Evolutionary conservation across 2,329 filamentous ascomycete genomes (phyloP), one percentile per base, ranked within the genome.

Genomic region (Nakataea oryzae): DNA sequence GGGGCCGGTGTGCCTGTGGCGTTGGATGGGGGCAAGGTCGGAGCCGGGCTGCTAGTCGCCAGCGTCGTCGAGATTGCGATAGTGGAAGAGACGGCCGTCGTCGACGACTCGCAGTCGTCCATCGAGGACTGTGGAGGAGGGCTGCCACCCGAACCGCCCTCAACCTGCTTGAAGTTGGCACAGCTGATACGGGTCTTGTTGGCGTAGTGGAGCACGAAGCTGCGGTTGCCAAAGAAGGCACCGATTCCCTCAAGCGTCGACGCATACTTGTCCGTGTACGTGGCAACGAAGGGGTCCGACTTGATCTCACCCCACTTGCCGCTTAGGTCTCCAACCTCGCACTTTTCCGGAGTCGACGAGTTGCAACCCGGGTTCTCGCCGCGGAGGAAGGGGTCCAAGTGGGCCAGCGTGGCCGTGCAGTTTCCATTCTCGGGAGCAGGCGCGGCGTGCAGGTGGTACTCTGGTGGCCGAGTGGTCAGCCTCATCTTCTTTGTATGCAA

Each of bases 311-410:
- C 88, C 69, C 88, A 78, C 76, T 93, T 93, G 70, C 90, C 90
- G 67, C 84, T 83, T 62, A 92, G 78, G 71, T 93, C 90, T 66
- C 90, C 90, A 13, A 90, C 84, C 74, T 93, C 85, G 76, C 90
- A 95, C 12, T 83, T 86, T 64, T 82, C 74, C 9, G 86, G 86
- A 8, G 75, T 70, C 12, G 71, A 67, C 13, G 74, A 50, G 69
- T 91, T 78, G 74, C 90, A 93, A 6, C 80, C 68, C 5, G 85
- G 77, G 1, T 73, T 74, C 69, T 91, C 84, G 65, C 84, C 85
- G 60, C 87, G 86, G 59, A 79, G 71, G 72, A 81, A 90, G 24
- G 90, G 89, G 69, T 93, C 88, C 14, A 91, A 81, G 69, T 93
- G 90, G 2, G 78, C 83, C 4, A 83, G 77, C 1, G 90, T 87